These are phyloP conservation scores for Obba rivulosa DNA, from an alignment of 768 basidiomycete genomes.

Conservation along the genomic window DNA sequence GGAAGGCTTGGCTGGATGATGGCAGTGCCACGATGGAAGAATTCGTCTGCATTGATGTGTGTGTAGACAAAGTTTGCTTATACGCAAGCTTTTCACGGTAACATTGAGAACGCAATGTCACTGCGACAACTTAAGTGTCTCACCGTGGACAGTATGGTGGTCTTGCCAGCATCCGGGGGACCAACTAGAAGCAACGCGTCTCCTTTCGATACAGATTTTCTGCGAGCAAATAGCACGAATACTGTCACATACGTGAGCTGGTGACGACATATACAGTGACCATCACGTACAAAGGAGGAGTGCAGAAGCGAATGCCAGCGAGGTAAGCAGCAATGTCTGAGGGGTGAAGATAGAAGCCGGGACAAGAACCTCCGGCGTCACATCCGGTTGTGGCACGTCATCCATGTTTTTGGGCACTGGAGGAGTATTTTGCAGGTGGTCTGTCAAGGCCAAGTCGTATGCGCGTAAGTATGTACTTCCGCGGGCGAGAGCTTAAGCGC, in stretches of 20 bases:
- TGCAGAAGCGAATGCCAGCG: constrained; percentile 39
- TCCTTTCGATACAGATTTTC: constrained; percentile 43
- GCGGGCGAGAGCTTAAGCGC: not conserved
- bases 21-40: constrained; percentile 42
- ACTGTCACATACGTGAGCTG: constrained; percentile 28
- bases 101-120: constrained; percentile 9
- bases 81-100: constrained; percentile 51
- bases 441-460: not conserved
- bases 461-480: not conserved
- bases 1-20: constrained; percentile 38
- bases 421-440: no score
- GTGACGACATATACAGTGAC: not conserved
- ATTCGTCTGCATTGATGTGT: constrained; percentile 77
- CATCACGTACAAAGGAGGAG: constrained; percentile 36
- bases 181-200: constrained; percentile 73
- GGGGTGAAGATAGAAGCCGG: constrained; percentile 33
- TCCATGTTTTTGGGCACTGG: no score
- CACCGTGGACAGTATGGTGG: constrained; percentile 68
- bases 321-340: constrained; percentile 34
- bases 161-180: constrained; percentile 75
- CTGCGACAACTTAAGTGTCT: constrained; percentile 21
- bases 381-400: not conserved
- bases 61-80: constrained; percentile 57
- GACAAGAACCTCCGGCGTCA: constrained; percentile 31
- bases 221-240: constrained; percentile 36